Base-by-base conservation (phyloP, 495 filamentous ascomycete species). In the Lentithecium fluviatile region DNA sequence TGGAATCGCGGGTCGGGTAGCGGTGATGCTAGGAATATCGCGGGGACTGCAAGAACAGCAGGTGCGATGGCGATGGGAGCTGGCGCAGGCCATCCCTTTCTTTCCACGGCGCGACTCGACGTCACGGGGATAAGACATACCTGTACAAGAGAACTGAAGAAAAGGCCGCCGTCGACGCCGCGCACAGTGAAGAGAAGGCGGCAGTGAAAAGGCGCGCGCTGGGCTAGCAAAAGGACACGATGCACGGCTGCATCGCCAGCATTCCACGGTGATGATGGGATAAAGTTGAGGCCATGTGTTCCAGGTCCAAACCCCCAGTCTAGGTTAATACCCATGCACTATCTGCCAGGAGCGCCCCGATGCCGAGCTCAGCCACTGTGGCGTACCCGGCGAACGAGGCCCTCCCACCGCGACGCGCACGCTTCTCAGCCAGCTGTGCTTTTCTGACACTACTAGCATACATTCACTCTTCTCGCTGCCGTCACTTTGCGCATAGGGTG, bases 61-160 rank as follows among this genome's bases (percentile, higher is more conserved):
- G n/a, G 23, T 26, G 46, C 46, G 46, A 21, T 49, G 46, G 15
- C 2, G 37, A 42, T 53, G 50, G 24, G 23, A 45, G 48, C 25
- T 60, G 49, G 53, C 48, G 54, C 53, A 58, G 48, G 53, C 53
- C 11, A 46, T n/a, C 17, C 54, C 55, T 66, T 67, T 62, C 55
- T 66, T 67, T 62, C 58, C 29, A 32, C 29, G 29, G 29, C 29
- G 29, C 29, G 29, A 32, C 29, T 32, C 29, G 40, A 53, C 53
- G 29, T 62, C 64, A 53, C 52, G 58, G 49, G 51, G 34, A 37
- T 10, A 40, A 20, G 26, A 68, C 60, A 56, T 64, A 64, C 65
- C 65, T 64, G 42, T 64, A 64, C 65, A 68, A 42, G 43, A 58
- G 52, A 64, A 58, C 26, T 24, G 42, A 58, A 58, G 49, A 12